These are phyloP conservation scores for Lathyrus oleraceus DNA, from an alignment of 306 rosid genomes.

Conservation along the genomic window DNA sequence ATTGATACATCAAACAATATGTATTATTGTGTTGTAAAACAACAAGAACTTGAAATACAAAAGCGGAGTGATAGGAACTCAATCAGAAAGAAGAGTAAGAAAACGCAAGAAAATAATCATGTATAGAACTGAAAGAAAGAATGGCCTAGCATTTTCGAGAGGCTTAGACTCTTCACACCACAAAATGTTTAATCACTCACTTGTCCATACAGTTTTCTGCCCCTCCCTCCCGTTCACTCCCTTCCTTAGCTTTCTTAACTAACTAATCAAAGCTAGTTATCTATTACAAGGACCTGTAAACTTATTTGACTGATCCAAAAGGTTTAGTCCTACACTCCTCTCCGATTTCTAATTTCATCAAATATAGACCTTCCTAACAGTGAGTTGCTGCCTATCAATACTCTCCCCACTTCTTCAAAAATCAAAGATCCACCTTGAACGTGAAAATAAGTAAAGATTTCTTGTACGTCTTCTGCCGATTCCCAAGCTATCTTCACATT, in stretches of 20 bases:
- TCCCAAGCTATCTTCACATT: neutral
- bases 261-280: neutral
- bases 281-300: neutral
- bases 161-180: neutral
- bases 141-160: neutral
- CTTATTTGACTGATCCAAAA: neutral
- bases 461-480: neutral
- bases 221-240: neutral
- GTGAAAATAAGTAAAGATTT: neutral
- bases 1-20: neutral
- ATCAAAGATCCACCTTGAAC: neutral
- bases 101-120: neutral
- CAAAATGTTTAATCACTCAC: neutral
- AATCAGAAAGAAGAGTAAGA: neutral
- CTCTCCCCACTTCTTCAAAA: neutral
- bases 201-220: neutral
- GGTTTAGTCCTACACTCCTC: neutral
- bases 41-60: neutral
- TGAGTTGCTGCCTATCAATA: neutral
- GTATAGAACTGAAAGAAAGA: neutral
- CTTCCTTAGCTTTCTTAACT: neutral
- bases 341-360: neutral
- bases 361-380: neutral
- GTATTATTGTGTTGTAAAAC: neutral
- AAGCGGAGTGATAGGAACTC: neutral